Conservation (phyloP, 192 early-diverging fungal genomes). For the Coemansia furcata region DNA sequence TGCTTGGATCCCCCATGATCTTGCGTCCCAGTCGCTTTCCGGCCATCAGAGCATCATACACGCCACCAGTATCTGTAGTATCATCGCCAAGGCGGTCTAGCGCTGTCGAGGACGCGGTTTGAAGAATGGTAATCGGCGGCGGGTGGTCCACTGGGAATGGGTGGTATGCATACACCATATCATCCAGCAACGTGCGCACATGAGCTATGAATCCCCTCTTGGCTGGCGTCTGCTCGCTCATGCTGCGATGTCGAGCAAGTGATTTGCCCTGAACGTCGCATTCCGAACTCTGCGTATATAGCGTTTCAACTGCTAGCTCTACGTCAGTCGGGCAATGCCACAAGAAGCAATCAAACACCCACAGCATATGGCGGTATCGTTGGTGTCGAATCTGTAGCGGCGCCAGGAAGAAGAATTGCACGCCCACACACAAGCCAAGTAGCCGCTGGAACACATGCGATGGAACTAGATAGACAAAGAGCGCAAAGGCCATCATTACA, state of each 20-base stretch:
- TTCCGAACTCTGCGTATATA: slow-evolving; percentile 22
- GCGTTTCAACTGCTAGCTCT: slow-evolving; percentile 42
- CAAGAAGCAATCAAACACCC: slow-evolving; percentile 43
- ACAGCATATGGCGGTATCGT: slow-evolving; percentile 48
- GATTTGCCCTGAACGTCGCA: neutral
- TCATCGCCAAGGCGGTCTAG: slow-evolving; percentile 48
- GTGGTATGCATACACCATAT: slow-evolving; percentile 32
- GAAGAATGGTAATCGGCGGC: slow-evolving; percentile 41
- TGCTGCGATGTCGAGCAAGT: neutral
- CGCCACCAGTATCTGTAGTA: neutral
- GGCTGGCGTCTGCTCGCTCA: neutral
- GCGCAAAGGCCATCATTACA: slow-evolving; percentile 21
- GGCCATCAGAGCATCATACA: slow-evolving; percentile 18
- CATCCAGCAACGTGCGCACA: slow-evolving; percentile 15
- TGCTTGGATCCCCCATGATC: slow-evolving; percentile 12
- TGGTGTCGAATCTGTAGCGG: slow-evolving; percentile 48
- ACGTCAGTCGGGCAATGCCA: slow-evolving; percentile 53
- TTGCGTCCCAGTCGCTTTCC: slow-evolving; percentile 32
- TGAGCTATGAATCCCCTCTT: slow-evolving; percentile 2
- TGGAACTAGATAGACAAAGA: slow-evolving; percentile 36
- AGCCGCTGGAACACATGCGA: slow-evolving; percentile 34
- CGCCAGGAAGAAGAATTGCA: slow-evolving; percentile 52
- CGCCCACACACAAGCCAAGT: slow-evolving; percentile 35
- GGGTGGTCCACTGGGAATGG: slow-evolving; percentile 23
- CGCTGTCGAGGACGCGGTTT: slow-evolving; percentile 46